Percentiles rank a stretch among this genome's conserved stretches.
phyloP scores from a whole-genome alignment of 768 basidiomycete genomes.

The Boletus bicolor region DNA sequence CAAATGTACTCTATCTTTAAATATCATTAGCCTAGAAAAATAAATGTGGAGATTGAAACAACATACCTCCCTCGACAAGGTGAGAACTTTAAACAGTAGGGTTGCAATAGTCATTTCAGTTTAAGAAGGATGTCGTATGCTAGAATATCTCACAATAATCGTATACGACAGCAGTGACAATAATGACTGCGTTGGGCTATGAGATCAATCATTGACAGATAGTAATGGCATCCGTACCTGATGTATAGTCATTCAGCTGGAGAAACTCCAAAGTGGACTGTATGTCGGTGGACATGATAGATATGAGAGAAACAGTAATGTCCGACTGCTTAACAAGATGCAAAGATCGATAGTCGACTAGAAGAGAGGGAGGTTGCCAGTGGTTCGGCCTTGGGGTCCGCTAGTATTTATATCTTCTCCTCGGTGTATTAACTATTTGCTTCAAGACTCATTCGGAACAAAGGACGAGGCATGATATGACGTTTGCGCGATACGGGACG shows the following conservation, averaged over 20 bases:
- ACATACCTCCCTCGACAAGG: background rate
- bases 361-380: background rate
- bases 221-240: background rate
- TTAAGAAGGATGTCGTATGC: background rate
- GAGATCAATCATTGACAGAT: background rate
- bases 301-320: background rate
- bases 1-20: slow-evolving; percentile 1
- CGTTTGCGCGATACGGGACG: no score
- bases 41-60: background rate
- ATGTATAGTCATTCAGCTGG: background rate
- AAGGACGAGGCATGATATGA: no score
- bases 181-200: background rate
- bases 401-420: background rate
- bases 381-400: background rate
- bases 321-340: background rate
- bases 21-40: background rate
- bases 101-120: background rate
- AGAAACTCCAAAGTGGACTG: background rate
- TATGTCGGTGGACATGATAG: background rate
- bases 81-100: background rate
- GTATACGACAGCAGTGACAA: no score
- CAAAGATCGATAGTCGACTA: background rate
- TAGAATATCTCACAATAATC: no score
- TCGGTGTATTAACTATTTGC: no score
- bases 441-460: no score